These are phyloP conservation scores for Erodium texanum DNA, from an alignment of 441 rosid genomes.

Conservation along the genomic window DNA sequence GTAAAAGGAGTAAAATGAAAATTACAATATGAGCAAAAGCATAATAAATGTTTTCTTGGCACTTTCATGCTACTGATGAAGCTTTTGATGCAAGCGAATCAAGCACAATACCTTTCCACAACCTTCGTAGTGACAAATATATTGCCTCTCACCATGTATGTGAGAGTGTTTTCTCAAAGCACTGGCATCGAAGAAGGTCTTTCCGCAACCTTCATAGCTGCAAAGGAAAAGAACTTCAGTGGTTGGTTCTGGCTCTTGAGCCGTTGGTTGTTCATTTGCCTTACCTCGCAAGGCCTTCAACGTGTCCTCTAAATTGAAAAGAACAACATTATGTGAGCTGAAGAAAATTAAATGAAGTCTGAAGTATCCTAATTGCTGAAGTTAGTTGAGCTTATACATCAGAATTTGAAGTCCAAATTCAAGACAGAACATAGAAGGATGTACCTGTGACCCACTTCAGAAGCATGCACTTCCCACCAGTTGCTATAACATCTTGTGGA, in stretches of 20 bases:
- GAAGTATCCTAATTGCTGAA: background rate
- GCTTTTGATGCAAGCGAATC: background rate
- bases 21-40: background rate
- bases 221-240: conserved; percentile 92
- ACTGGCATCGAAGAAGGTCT: conserved; percentile 78
- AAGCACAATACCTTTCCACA: conserved; percentile 69
- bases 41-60: background rate
- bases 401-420: background rate
- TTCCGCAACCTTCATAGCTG: conserved; percentile 92
- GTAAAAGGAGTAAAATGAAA: conserved; percentile 17
- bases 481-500: conserved; percentile 88
- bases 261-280: conserved; percentile 58
- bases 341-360: background rate
- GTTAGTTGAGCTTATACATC: background rate
- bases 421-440: background rate
- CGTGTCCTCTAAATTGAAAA: conserved; percentile 41
- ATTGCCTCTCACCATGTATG: conserved; percentile 89
- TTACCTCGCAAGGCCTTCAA: conserved; percentile 57
- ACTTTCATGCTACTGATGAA: background rate
- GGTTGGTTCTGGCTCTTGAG: conserved; percentile 78
- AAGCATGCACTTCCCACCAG: conserved; percentile 81
- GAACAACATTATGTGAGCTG: background rate
- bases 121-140: conserved; percentile 64
- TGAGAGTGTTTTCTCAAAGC: conserved; percentile 94
- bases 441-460: conserved; percentile 84